Percentiles rank a stretch among this genome's conserved stretches.
Evolutionary conservation across 345 rosid species (phyloP).

Genomic region (Eucalyptus guilfoylei): DNA sequence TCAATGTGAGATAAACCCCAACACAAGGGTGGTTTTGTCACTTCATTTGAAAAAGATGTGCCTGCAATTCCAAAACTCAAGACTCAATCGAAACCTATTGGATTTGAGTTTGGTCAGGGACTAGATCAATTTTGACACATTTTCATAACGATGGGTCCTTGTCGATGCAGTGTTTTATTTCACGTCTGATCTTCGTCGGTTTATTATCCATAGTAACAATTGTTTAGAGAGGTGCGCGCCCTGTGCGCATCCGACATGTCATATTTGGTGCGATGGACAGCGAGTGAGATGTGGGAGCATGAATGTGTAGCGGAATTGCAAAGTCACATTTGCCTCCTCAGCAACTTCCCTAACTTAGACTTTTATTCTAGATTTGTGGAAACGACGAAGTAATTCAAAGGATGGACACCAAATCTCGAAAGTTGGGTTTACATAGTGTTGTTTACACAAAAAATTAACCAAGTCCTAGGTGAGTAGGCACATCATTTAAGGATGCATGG

Average conservation of each 20-base stretch:
- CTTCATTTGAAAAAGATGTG: not conserved
- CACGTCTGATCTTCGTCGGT: no score
- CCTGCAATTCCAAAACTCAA: not conserved
- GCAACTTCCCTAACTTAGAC: not conserved
- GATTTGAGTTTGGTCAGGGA: not conserved
- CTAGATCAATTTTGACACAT: not conserved
- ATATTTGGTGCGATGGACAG: not conserved
- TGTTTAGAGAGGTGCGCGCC: not conserved
- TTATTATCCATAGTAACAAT: not conserved
- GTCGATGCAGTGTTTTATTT: not conserved
- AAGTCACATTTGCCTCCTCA: not conserved
- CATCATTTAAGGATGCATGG: not conserved
- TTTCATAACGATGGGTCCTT: not conserved
- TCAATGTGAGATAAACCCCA: no score
- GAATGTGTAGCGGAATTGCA: not conserved
- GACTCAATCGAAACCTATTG: not conserved
- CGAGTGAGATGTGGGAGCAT: not conserved
- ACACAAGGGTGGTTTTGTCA: not conserved
- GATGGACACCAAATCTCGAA: not conserved
- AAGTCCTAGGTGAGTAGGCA: not conserved
- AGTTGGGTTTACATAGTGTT: not conserved
- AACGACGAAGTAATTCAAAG: not conserved
- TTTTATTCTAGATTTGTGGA: not conserved
- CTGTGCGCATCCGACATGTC: not conserved
- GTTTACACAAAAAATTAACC: not conserved